Conservation (phyloP, 2,329 filamentous ascomycete species). For the Fusarium sp. region DNA sequence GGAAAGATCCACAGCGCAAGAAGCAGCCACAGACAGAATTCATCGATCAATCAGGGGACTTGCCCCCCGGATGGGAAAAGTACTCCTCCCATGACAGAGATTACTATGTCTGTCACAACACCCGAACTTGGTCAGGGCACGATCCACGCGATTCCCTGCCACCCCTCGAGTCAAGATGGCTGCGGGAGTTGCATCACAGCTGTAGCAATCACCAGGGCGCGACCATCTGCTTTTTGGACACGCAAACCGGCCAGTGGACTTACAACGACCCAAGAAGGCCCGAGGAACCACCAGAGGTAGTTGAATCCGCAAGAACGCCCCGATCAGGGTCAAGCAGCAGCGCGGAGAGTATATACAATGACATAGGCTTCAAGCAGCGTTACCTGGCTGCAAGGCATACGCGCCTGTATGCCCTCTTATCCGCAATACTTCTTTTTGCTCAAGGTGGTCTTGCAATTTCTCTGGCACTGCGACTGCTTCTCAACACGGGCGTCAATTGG, state of each 20-base stretch:
- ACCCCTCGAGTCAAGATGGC: background rate
- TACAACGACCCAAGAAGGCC: background rate
- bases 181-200: background rate
- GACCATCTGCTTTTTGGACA: background rate
- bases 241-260: background rate
- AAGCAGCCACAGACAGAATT: background rate
- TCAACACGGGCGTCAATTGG: background rate
- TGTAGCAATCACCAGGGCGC: background rate
- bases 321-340: background rate
- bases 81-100: background rate
- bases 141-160: background rate
- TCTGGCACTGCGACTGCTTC: background rate
- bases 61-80: background rate
- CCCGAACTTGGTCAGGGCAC: background rate
- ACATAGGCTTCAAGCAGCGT: background rate
- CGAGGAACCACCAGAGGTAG: background rate
- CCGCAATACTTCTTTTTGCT: background rate
- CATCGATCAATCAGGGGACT: background rate
- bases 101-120: background rate
- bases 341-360: background rate
- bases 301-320: background rate
- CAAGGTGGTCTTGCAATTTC: background rate
- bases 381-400: background rate
- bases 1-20: background rate
- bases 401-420: background rate